Conservation (phyloP, 805 yeast species). For the Kuraishia capsulata region DNA sequence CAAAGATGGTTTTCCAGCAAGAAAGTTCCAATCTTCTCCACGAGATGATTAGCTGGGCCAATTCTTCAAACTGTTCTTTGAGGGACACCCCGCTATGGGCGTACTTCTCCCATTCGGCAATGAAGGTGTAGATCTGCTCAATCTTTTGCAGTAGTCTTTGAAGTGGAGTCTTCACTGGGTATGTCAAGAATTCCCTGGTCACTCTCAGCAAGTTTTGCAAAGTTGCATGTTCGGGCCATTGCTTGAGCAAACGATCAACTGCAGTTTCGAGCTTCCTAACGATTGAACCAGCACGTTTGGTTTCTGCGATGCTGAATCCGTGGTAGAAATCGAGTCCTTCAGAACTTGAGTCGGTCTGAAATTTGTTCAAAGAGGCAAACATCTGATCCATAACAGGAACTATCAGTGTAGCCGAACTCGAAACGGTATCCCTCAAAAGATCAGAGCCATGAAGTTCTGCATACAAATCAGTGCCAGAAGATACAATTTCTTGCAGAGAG, state of each 20-base stretch:
- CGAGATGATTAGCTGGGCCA: conserved; percentile 64
- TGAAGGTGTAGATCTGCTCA: conserved; percentile 76
- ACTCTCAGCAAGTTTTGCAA: conserved; percentile 57
- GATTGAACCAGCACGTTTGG: conserved; percentile 45
- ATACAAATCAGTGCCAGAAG: not conserved
- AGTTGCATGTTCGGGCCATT: conserved; percentile 97
- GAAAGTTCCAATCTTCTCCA: conserved; percentile 88
- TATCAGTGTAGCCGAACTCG: not conserved
- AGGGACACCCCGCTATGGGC: conserved; percentile 74
- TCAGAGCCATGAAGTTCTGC: not conserved
- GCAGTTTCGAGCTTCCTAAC: conserved; percentile 34
- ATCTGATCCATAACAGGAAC: not conserved
- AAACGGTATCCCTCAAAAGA: not conserved
- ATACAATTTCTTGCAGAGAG: not conserved
- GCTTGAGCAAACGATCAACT: conserved; percentile 37
- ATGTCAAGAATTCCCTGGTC: conserved; percentile 55
- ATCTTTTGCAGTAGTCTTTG: conserved; percentile 71
- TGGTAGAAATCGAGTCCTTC: conserved; percentile 46
- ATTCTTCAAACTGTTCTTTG: conserved; percentile 38
- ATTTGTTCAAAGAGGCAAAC: not conserved
- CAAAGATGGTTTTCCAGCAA: conserved; percentile 76
- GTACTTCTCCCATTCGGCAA: conserved; percentile 91
- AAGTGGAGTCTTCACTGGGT: conserved; percentile 60
- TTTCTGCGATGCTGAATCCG: conserved; percentile 52
- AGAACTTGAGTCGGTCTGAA: not conserved